These are phyloP conservation scores for Penicillium polonicum DNA, from an alignment of 2,329 filamentous ascomycete species.

Conservation along the genomic window DNA sequence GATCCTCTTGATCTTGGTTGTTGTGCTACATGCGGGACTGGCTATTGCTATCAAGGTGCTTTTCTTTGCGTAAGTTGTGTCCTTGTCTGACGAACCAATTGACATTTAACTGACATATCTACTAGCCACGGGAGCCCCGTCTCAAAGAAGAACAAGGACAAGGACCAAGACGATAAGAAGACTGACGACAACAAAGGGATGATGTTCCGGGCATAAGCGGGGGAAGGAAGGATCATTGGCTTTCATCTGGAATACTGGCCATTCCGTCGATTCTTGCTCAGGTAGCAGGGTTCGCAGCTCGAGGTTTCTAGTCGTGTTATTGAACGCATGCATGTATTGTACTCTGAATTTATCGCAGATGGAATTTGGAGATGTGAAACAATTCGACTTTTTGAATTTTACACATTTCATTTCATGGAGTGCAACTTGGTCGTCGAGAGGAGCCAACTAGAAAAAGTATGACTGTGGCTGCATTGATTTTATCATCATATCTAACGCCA, in stretches of 20 bases:
- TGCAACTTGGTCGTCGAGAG: conserved; percentile 37
- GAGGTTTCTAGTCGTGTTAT: conserved; percentile 7
- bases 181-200: conserved; percentile 31
- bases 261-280: conserved; percentile 17
- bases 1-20: conserved; percentile 77
- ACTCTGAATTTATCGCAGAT: conserved; percentile 11
- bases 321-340: conserved; percentile 19
- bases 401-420: conserved; percentile 37
- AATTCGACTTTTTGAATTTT: conserved; percentile 33
- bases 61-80: conserved; percentile 72
- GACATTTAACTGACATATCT: conserved; percentile 12
- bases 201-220: conserved; percentile 26
- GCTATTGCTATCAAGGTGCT: conserved; percentile 92
- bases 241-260: conserved; percentile 6
- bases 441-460: conserved; percentile 38
- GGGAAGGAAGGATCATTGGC: neutral
- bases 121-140: conserved; percentile 65
- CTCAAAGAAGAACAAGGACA: conserved; percentile 42
- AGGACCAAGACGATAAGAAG: conserved; percentile 32
- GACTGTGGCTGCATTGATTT: conserved; percentile 38
- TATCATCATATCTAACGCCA: conserved; percentile 43
- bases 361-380: conserved; percentile 1
- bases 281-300: conserved; percentile 19
- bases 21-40: conserved; percentile 83
- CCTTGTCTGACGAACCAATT: conserved; percentile 5